phyloP scores from a whole-genome alignment of 208 protist species.

The Acanthamoeba lenticulata region DNA sequence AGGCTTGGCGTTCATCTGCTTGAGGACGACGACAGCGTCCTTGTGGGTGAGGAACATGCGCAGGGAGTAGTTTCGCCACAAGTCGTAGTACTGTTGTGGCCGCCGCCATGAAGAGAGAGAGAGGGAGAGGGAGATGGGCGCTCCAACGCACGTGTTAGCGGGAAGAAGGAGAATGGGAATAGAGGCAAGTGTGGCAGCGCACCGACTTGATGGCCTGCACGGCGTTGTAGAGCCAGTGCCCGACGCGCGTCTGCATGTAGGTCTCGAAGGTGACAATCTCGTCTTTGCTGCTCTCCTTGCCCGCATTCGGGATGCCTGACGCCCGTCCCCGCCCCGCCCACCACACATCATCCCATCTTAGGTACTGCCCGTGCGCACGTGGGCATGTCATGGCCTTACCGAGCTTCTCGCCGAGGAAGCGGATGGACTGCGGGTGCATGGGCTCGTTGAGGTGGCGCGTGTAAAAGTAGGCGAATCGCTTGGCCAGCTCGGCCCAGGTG shows the following conservation, averaged over 20 bases:
- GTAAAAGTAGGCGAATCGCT: conserved; percentile 51
- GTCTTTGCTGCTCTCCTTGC: conserved; percentile 47
- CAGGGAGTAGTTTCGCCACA: conserved; percentile 51
- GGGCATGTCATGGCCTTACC: not conserved
- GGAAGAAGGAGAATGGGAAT: not conserved
- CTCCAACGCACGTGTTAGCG: too few species aligned
- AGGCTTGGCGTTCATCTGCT: not conserved
- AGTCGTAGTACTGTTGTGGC: conserved; percentile 11
- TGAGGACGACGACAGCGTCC: conserved; percentile 25
- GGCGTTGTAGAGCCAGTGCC: conserved; percentile 58
- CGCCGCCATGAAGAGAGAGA: not conserved
- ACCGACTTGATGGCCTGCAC: conserved; percentile 57
- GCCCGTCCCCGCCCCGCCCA: not conserved
- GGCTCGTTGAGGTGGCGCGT: conserved; percentile 2
- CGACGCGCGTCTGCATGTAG: conserved; percentile 36
- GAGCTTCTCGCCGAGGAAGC: conserved; percentile 55
- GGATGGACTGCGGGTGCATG: conserved; percentile 58
- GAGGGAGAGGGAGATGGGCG: not conserved
- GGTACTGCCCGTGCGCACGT: not conserved
- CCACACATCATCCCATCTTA: not conserved
- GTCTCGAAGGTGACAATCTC: conserved; percentile 40
- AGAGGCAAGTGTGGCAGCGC: not conserved
- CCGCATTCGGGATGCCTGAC: conserved; percentile 24
- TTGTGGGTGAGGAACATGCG: conserved; percentile 62
- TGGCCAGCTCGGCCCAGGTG: conserved; percentile 23